Evolutionary conservation across 139 green algal genomes (phyloP), one percentile per base, ranked within the genome.

Genomic region (Tetraselmis striata): DNA sequence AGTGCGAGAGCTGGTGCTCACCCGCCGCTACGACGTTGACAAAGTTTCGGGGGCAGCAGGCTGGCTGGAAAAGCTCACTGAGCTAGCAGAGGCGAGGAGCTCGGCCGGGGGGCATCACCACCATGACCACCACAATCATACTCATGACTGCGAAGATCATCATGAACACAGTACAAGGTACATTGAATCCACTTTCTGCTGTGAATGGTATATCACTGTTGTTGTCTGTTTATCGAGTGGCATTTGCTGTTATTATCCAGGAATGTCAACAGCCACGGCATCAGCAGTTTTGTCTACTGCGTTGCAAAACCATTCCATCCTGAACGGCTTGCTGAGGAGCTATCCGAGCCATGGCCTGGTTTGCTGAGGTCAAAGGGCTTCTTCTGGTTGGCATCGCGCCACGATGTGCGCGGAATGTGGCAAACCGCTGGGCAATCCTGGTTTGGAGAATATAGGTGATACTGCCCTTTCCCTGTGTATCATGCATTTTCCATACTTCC

Each of bases 381-480:
- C 85, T 91, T 89, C 77, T 93, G 90, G 90, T 83, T 93, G 30
- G 90, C 90, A 22, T 89, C 85, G 0, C 84, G 90, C 2, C 83
- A 93, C 75, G 86, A 91, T 29, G 77, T 92, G 27, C 89, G 88
- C 83, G 90, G 45, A 18, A 5, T 67, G 11, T 67, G 45, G 45
- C 45, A 67, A 18, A 67, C 45, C 11, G 45, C 45, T 5, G 45
- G 45, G 45, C 45, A 67, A 18, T 5, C 45, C 11, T 67, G 45
- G 45, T 67, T 18, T 25, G 45, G 45, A 18, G 45, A 67, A 18
- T 67, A 67, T n/a, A n/a, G n/a, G n/a, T n/a, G n/a, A n/a, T n/a
- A n/a, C n/a, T n/a, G n/a, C n/a, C n/a, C n/a, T n/a, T n/a, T n/a
- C n/a, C n/a, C n/a, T n/a, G n/a, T n/a, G n/a, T n/a, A n/a, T n/a